These are phyloP conservation scores for Colletotrichum agaves DNA, from an alignment of 2,329 filamentous ascomycete species.

Conservation along the genomic window DNA sequence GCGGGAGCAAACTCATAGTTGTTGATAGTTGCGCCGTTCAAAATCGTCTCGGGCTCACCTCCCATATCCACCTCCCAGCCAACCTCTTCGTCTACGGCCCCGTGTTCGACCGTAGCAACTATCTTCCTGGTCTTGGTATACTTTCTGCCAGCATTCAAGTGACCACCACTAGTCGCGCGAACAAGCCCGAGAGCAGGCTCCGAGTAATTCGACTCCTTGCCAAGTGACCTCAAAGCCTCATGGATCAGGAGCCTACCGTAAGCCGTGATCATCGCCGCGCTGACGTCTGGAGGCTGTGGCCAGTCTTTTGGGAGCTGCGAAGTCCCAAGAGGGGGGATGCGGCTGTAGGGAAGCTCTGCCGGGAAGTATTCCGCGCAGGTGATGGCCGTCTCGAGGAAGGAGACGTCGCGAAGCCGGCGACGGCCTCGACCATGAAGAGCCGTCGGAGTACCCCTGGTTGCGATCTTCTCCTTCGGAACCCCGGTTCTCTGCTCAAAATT, in stretches of 20 bases:
- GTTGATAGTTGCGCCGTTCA: conserved; percentile 58
- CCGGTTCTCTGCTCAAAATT: conserved; percentile 57
- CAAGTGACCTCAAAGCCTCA: conserved; percentile 39
- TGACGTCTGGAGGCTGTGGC: conserved; percentile 48
- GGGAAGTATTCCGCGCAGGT: conserved; percentile 59
- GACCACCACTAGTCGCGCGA: conserved; percentile 39
- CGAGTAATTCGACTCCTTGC: conserved; percentile 43
- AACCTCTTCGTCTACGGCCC: conserved; percentile 29
- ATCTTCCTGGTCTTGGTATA: conserved; percentile 29
- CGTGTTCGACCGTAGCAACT: conserved; percentile 42
- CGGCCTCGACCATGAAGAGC: conserved; percentile 58
- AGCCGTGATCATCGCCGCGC: conserved; percentile 50
- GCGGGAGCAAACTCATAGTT: conserved; percentile 57
- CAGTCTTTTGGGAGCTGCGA: conserved; percentile 47
- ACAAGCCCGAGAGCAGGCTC: conserved; percentile 43
- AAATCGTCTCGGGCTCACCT: conserved; percentile 53
- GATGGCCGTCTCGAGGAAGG: conserved; percentile 55
- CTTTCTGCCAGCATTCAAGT: conserved; percentile 41
- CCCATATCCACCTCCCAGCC: conserved; percentile 41
- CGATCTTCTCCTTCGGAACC: conserved; percentile 51
- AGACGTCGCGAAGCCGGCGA: conserved; percentile 55
- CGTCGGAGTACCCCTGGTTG: conserved; percentile 57
- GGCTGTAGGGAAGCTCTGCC: conserved; percentile 46
- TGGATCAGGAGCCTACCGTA: conserved; percentile 53
- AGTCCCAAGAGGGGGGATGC: conserved; percentile 61